phyloP scores from a whole-genome alignment of 1,139 yeast genomes.

The Blastobotrys petasosporus region DNA sequence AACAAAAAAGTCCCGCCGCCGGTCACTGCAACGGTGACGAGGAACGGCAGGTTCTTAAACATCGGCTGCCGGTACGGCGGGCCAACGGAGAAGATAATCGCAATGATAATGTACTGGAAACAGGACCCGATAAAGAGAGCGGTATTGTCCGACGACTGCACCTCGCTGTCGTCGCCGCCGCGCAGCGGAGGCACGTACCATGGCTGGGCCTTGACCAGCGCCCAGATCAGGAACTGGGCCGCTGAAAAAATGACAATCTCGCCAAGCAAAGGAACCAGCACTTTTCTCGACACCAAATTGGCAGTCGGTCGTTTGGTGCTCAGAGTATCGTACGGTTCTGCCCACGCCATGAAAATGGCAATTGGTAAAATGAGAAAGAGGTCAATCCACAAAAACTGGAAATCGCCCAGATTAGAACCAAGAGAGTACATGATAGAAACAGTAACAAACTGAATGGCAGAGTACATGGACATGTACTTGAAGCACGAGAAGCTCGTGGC shows the following conservation, averaged over 20 bases:
- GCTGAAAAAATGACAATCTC: conserved; percentile 56
- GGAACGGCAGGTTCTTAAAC: conserved; percentile 61
- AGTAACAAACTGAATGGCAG: conserved; percentile 90
- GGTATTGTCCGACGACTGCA: conserved; percentile 84
- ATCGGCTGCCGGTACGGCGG: conserved; percentile 91
- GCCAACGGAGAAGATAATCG: conserved; percentile 78
- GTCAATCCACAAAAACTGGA: conserved; percentile 93
- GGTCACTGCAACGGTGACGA: conserved; percentile 52
- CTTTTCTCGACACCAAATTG: conserved; percentile 82
- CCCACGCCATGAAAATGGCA: conserved; percentile 96
- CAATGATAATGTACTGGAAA: conserved; percentile 82
- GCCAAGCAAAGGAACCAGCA: conserved; percentile 71
- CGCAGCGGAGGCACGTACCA: conserved; percentile 85
- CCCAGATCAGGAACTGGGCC: conserved; percentile 70
- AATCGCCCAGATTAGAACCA: conserved; percentile 95
- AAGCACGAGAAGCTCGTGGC: conserved; percentile 95
- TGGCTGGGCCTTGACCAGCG: conserved; percentile 38
- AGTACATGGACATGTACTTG: conserved; percentile 94
- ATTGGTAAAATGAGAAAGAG: conserved; percentile 82
- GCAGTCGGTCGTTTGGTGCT: conserved; percentile 84
- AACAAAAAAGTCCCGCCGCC: conserved; percentile 45
- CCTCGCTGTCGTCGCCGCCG: conserved; percentile 75
- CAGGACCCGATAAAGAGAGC: conserved; percentile 73
- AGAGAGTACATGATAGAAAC: conserved; percentile 78
- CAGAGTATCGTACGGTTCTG: conserved; percentile 63